Percentiles rank a stretch among this genome's conserved stretches.
Evolutionary conservation across 441 rosid genomes (phyloP).

Genomic region (Jatropha multifida): DNA sequence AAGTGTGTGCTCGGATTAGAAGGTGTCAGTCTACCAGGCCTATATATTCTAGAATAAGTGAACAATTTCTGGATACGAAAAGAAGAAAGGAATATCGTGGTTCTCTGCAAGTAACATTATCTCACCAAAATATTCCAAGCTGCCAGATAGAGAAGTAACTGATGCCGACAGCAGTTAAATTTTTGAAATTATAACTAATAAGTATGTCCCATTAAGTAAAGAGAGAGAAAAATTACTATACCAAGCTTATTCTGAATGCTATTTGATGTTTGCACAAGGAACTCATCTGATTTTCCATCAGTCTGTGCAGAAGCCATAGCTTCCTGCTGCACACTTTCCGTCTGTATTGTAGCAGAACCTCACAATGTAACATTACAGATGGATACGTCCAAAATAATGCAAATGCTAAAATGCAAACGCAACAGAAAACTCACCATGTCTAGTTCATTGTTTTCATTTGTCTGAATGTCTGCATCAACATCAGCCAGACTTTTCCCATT

Average conservation of each 20-base stretch:
- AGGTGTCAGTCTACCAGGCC: neutral
- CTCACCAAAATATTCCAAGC: neutral
- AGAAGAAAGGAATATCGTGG: neutral
- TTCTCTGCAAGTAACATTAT: neutral
- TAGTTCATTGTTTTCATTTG: constrained; percentile 15
- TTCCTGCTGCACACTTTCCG: constrained; percentile 30
- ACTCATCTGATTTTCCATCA: constrained; percentile 24
- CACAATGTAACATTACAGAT: constrained; percentile 18
- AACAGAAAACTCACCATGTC: constrained; percentile 35
- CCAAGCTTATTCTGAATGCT: constrained; percentile 32
- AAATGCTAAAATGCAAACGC: neutral
- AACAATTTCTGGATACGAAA: neutral
- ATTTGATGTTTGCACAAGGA: constrained; percentile 19
- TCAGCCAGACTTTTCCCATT: constrained; percentile 25
- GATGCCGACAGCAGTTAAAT: constrained; percentile 5
- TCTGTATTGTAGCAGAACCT: constrained; percentile 27
- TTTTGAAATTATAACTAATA: neutral
- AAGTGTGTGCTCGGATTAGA: neutral
- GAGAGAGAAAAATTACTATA: constrained; percentile 25
- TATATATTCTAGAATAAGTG: neutral
- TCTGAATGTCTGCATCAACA: constrained; percentile 27
- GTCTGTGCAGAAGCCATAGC: constrained; percentile 30
- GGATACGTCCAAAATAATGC: constrained; percentile 5
- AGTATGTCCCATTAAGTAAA: constrained; percentile 9
- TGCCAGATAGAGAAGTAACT: neutral